Conservation (phyloP, 305 asterid genomes). For the Rubia occidens region DNA sequence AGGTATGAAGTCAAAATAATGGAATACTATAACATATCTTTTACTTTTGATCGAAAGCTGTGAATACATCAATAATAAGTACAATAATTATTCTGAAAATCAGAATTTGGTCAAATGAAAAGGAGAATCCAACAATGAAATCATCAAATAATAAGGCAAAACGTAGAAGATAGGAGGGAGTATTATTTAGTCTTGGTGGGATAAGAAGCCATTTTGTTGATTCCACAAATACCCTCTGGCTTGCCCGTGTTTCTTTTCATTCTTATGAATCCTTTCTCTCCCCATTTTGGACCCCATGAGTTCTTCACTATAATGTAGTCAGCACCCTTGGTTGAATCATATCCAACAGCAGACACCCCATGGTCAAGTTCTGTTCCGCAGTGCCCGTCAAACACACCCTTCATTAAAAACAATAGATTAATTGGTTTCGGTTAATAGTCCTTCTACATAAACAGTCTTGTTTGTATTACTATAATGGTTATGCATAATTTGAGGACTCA, state of each 20-base stretch:
- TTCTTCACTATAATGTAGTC: slow-evolving; percentile 59
- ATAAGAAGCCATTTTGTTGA: slow-evolving; percentile 73
- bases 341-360: slow-evolving; percentile 64
- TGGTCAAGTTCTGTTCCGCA: slow-evolving; percentile 67
- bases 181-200: slow-evolving; percentile 61
- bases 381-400: slow-evolving; percentile 85
- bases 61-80: not conserved
- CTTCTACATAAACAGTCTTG: not conserved
- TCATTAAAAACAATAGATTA: not conserved
- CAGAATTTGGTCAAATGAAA: not conserved
- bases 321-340: slow-evolving; percentile 40
- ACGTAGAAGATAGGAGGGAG: not conserved
- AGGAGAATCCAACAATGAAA: slow-evolving; percentile 1
- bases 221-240: slow-evolving; percentile 67
- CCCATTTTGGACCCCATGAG: slow-evolving; percentile 90
- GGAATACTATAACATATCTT: not conserved
- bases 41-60: not conserved
- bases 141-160: not conserved
- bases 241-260: slow-evolving; percentile 72
- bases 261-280: slow-evolving; percentile 79
- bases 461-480: not conserved
- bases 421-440: not conserved
- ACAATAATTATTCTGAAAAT: not conserved
- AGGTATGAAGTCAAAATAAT: not conserved
- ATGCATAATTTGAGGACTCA: slow-evolving; percentile 20